Conservation (phyloP, 2,329 filamentous ascomycete species). For the Hymenoscyphus albidus region DNA sequence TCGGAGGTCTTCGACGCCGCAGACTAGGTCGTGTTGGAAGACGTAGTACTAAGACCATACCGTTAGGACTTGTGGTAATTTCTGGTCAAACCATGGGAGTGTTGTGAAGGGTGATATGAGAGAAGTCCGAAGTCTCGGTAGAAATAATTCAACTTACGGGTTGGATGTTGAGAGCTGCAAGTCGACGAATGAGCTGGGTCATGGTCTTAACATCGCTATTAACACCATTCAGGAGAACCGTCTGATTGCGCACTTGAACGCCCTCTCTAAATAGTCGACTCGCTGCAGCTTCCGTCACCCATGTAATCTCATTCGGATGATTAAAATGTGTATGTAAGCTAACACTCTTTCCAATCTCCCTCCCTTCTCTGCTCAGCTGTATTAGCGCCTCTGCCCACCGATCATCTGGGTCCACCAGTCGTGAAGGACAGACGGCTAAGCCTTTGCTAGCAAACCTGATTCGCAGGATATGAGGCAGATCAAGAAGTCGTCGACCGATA, state of each 20-base stretch:
- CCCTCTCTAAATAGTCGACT: slow-evolving; percentile 47
- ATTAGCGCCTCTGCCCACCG: slow-evolving; percentile 52
- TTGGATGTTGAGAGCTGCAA: slow-evolving; percentile 54
- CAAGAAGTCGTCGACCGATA: slow-evolving; percentile 53
- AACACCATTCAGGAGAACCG: slow-evolving; percentile 54
- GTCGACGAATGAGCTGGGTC: slow-evolving; percentile 47
- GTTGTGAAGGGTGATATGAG: not conserved
- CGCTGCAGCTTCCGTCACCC: slow-evolving; percentile 52
- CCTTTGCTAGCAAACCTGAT: slow-evolving; percentile 62
- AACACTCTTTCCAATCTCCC: slow-evolving; percentile 53
- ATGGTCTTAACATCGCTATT: slow-evolving; percentile 55
- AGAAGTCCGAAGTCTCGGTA: not conserved
- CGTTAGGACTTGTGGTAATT: slow-evolving; percentile 31
- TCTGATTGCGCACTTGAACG: slow-evolving; percentile 57
- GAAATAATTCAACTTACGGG: slow-evolving; percentile 43
- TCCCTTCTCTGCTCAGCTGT: slow-evolving; percentile 47
- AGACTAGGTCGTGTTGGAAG: slow-evolving; percentile 44
- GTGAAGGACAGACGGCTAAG: slow-evolving; percentile 53
- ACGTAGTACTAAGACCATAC: slow-evolving; percentile 49
- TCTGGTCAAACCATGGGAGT: not conserved
- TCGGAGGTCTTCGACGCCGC: slow-evolving; percentile 8
- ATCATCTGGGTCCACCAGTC: slow-evolving; percentile 50
- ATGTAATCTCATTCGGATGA: slow-evolving; percentile 58
- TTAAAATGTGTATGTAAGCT: slow-evolving; percentile 65
- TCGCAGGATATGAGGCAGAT: slow-evolving; percentile 54